Percentiles rank a stretch among this genome's conserved stretches.
Conservation (phyloP, 1,139 yeast species). For the Kazachstania sp. region DNA sequence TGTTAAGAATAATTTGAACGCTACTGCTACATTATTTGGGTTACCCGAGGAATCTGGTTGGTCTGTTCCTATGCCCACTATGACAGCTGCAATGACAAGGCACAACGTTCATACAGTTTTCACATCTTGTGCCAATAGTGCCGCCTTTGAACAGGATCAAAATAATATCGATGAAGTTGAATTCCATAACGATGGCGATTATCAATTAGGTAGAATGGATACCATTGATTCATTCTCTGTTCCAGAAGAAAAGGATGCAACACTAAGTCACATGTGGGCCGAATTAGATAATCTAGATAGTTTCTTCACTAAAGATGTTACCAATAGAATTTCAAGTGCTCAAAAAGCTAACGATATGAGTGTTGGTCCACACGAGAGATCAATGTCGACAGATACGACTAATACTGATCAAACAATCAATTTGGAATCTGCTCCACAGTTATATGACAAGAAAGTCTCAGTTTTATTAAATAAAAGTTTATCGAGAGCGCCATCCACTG, state of each 20-base stretch:
- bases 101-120: slow-evolving; percentile 94
- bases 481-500: slow-evolving; percentile 65
- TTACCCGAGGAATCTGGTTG: slow-evolving; percentile 97
- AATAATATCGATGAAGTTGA: slow-evolving; percentile 56
- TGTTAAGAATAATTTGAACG: slow-evolving; percentile 71
- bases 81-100: slow-evolving; percentile 78
- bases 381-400: slow-evolving; percentile 46
- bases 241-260: slow-evolving; percentile 52
- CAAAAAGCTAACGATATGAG: slow-evolving; percentile 10
- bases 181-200: slow-evolving; percentile 47
- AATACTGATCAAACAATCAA: slow-evolving; percentile 39
- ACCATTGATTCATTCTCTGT: slow-evolving; percentile 36
- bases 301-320: slow-evolving; percentile 78
- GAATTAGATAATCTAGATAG: slow-evolving; percentile 92
- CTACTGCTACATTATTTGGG: slow-evolving; percentile 85
- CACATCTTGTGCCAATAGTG: slow-evolving; percentile 54
- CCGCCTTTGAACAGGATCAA: slow-evolving; percentile 21
- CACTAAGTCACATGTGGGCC: slow-evolving; percentile 91
- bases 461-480: slow-evolving; percentile 65
- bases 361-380: slow-evolving; percentile 35
- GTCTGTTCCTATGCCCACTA: slow-evolving; percentile 94
- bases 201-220: slow-evolving; percentile 24
- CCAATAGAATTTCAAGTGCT: slow-evolving; percentile 25
- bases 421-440: slow-evolving; percentile 66
- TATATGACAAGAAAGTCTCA: slow-evolving; percentile 72